Percentiles rank a stretch among this genome's conserved stretches.
phyloP scores from a whole-genome alignment of 139 green algal genomes.

The Mychonastes homosphaera region DNA sequence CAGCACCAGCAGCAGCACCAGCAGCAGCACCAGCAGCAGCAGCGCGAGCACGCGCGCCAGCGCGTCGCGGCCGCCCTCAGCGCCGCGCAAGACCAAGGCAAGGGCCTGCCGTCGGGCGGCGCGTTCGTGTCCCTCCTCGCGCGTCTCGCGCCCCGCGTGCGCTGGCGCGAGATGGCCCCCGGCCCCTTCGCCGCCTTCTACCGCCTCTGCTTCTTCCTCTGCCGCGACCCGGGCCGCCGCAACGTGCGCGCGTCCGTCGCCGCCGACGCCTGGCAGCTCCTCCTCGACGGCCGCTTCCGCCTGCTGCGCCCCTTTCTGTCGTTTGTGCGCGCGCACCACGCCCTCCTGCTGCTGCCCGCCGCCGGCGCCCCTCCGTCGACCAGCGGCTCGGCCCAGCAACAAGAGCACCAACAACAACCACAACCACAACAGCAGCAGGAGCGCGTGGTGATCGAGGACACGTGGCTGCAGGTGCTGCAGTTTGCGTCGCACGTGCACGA shows the following conservation, averaged over 20 bases:
- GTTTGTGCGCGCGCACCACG: constrained; percentile 26
- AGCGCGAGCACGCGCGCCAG: not conserved
- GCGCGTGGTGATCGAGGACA: constrained; percentile 52
- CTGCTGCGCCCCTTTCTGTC: constrained; percentile 48
- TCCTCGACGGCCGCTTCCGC: constrained; percentile 49
- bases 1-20: constrained; percentile 10
- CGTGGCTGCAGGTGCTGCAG: constrained; percentile 62
- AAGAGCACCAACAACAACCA: too few relatives aligned
- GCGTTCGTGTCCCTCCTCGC: not conserved
- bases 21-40: constrained; percentile 5
- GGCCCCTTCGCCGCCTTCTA: constrained; percentile 40
- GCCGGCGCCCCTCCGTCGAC: not conserved
- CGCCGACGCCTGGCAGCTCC: constrained; percentile 33
- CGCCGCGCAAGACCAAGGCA: not conserved
- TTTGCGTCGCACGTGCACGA: constrained; percentile 55
- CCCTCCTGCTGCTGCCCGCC: too few relatives aligned
- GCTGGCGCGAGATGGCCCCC: not conserved
- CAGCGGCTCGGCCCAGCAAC: too few relatives aligned
- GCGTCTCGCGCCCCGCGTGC: not conserved
- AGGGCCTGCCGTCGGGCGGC: not conserved
- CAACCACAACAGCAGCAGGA: too few relatives aligned
- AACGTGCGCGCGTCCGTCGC: constrained; percentile 22
- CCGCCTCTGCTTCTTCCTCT: constrained; percentile 39
- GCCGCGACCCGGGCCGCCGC: constrained; percentile 24
- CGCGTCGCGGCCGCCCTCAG: too few relatives aligned